Base-by-base conservation (phyloP, 2,329 filamentous ascomycete genomes). In the Exserohilum rostratum region DNA sequence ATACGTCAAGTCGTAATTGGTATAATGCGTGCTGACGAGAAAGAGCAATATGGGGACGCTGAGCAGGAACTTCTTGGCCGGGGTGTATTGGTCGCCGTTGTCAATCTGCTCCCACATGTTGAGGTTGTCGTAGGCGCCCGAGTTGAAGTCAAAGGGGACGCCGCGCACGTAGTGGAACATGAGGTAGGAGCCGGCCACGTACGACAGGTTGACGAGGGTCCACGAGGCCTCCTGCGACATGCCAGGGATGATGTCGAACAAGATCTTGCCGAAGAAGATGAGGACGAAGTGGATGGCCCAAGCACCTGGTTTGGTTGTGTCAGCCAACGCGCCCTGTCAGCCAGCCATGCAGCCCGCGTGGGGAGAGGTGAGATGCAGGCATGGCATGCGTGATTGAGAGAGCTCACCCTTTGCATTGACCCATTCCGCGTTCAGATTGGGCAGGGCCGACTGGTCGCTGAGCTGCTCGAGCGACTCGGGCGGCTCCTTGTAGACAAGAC, bases 41-140 rank as follows among this genome's bases (percentile, higher is more conserved):
- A 99, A 99, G 61, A 99, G 84, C 61, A 93, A 85, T 68, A 99
- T 96, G 34, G 95, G 95, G 30, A 98, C 93, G 70, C 89, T 91
- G 67, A 98, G 87, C 55, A 99, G 83, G 72, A 99, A 99, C 78
- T 99, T 99, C 83, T 99, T 99, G 64, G 95, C 91, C 3, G 95
- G 95, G 0, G 95, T 99, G 80, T 98, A 99, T 77, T 99, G 95
- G 68, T 95, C 95, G 42, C 95, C 95, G 71, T 98, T 96, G 81
- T 99, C 95, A 76, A 99, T 99, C 80, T 99, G 95, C 81, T 99
- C 95, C 95, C 95, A 99, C 95, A 99, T 98, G 81, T 98, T 99
- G 72, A 99, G 84, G 77, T 99, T 98, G 83, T 99, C 95, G 78
- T 98, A 99, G 67, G 95, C 95, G 55, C 95, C 95, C 52, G 91